A percentile compares a stretch with the other conserved stretches of the same genome.
Conservation (phyloP, 179 eudicot species). For the Monotropa hypopitys region DNA sequence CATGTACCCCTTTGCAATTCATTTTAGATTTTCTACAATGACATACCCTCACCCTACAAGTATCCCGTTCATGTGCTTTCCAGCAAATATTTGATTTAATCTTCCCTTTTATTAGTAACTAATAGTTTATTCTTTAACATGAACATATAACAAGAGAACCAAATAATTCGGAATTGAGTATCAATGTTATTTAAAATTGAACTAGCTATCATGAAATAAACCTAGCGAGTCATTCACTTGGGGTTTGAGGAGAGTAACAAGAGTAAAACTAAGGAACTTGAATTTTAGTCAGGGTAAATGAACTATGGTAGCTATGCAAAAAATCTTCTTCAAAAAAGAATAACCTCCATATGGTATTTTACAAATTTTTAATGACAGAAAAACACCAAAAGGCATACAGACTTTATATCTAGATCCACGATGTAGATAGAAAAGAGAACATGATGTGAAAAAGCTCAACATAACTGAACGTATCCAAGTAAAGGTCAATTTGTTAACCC, state of each 20-base stretch:
- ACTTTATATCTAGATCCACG: neutral
- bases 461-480: neutral
- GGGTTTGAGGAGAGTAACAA: neutral
- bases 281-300: neutral
- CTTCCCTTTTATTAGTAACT: neutral
- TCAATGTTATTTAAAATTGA: neutral
- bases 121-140: neutral
- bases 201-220: neutral
- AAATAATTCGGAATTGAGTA: neutral
- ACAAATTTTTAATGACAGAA: neutral
- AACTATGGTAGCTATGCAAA: neutral
- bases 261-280: neutral
- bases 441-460: neutral
- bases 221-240: neutral
- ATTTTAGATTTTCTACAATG: neutral
- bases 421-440: neutral
- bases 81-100: neutral
- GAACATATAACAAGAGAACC: neutral
- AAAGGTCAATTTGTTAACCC: neutral
- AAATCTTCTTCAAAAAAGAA: neutral
- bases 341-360: neutral
- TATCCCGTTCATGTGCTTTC: neutral
- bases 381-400: neutral
- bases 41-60: neutral
- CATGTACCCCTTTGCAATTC: neutral